Percentiles rank a stretch among this genome's conserved stretches.
Evolutionary conservation across 1,284 basidiomycete genomes (phyloP).

Genomic region (Cutaneotrichosporon sp.): DNA sequence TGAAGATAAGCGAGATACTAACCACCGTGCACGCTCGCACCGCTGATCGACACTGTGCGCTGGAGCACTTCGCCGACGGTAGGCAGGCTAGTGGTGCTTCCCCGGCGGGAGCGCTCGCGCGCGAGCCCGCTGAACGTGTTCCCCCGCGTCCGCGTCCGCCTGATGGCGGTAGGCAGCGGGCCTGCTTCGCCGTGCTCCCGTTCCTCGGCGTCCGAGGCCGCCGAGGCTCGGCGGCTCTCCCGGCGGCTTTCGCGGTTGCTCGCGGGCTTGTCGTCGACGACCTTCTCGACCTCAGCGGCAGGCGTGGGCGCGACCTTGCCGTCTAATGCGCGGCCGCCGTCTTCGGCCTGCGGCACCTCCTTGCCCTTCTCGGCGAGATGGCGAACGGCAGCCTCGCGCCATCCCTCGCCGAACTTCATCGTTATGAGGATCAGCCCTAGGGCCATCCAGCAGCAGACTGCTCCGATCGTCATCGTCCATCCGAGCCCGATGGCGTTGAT

Average conservation of each 20-base stretch:
- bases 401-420: constrained; percentile 30
- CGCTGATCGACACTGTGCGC: constrained; percentile 32
- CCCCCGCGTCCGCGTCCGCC: background rate
- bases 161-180: constrained; percentile 5
- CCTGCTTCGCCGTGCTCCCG: constrained; percentile 20
- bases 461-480: constrained; percentile 54
- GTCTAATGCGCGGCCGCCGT: constrained; percentile 8
- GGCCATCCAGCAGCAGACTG: constrained; percentile 42
- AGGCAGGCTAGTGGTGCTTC: constrained; percentile 6
- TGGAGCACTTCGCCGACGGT: constrained; percentile 35
- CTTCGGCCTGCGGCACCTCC: constrained; percentile 7
- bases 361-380: constrained; percentile 10
- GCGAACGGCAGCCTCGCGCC: constrained; percentile 32
- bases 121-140: background rate
- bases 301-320: background rate
- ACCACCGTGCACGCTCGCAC: constrained; percentile 39
- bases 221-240: background rate
- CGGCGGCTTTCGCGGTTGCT: too few relatives aligned
- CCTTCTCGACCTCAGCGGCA: background rate
- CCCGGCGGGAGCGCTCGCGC: constrained; percentile 5
- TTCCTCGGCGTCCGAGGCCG: constrained; percentile 13
- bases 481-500: constrained; percentile 57
- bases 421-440: constrained; percentile 15
- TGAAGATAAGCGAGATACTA: too few relatives aligned
- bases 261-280: too few relatives aligned